A percentile compares a stretch with the other conserved stretches of the same genome.
Evolutionary conservation across 1,284 basidiomycete genomes (phyloP).

Genomic region (Pyrrhoderma noxium): DNA sequence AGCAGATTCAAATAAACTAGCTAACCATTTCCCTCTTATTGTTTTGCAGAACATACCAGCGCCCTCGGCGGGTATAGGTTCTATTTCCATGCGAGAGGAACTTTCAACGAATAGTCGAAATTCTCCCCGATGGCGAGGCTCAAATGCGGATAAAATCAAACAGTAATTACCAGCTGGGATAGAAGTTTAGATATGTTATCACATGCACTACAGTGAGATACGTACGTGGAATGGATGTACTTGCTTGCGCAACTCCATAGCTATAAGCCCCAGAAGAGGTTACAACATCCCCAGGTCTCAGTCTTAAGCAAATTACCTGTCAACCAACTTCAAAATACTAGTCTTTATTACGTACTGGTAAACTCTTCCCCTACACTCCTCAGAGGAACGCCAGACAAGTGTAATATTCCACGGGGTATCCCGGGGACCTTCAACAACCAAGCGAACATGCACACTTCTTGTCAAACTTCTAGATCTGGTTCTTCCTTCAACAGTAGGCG

Average conservation of each 20-base stretch:
- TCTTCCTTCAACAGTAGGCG: slow-evolving; percentile 7
- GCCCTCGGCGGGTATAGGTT: slow-evolving; percentile 80
- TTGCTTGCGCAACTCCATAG: slow-evolving; percentile 65
- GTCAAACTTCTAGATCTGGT: slow-evolving; percentile 4
- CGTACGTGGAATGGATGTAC: slow-evolving; percentile 51
- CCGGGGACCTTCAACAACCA: slow-evolving; percentile 52
- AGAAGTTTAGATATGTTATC: not conserved
- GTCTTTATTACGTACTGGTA: slow-evolving; percentile 50
- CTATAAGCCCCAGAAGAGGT: slow-evolving; percentile 75
- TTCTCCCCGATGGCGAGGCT: slow-evolving; percentile 57
- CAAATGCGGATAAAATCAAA: slow-evolving; percentile 76
- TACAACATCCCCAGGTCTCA: slow-evolving; percentile 59
- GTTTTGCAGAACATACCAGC: slow-evolving; percentile 82
- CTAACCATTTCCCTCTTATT: slow-evolving; percentile 64
- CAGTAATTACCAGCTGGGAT: slow-evolving; percentile 75
- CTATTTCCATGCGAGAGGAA: slow-evolving; percentile 56
- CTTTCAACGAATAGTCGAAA: slow-evolving; percentile 63
- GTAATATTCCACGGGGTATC: slow-evolving; percentile 73
- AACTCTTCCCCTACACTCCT: slow-evolving; percentile 50
- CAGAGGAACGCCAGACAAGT: slow-evolving; percentile 55
- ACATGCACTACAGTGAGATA: slow-evolving; percentile 15
- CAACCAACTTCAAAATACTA: not conserved
- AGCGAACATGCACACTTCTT: slow-evolving; percentile 37
- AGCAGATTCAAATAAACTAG: not conserved
- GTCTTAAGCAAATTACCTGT: slow-evolving; percentile 28